Percentiles rank a stretch among this genome's conserved stretches.
Conservation (phyloP, 306 rosid genomes). For the Begonia loranthoides region DNA sequence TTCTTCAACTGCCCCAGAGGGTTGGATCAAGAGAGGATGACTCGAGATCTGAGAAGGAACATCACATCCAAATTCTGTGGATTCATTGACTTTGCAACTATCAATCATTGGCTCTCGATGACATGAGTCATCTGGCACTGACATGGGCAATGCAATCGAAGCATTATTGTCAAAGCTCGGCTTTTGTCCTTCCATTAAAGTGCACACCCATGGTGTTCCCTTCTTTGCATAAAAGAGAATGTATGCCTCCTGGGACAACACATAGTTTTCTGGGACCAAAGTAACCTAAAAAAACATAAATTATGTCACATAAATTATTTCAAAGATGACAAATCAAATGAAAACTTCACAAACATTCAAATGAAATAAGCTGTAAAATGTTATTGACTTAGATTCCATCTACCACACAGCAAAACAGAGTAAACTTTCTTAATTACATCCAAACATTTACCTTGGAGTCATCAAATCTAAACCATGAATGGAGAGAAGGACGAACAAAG, state of each 20-base stretch:
- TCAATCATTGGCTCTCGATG: constrained; percentile 3
- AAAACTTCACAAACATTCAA: neutral
- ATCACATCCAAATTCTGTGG: constrained; percentile 11
- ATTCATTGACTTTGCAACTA: constrained; percentile 3
- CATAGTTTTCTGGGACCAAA: constrained; percentile 33
- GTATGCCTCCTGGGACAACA: constrained; percentile 68
- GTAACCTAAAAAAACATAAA: constrained; percentile 40
- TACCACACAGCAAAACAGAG: neutral
- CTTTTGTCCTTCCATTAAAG: constrained; percentile 17
- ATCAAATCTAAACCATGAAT: constrained; percentile 67
- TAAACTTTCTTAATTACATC: neutral
- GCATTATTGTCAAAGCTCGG: constrained; percentile 13
- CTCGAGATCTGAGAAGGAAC: neutral
- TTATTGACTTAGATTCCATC: neutral
- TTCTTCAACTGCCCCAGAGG: no score
- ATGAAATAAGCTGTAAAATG: neutral
- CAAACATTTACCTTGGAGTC: constrained; percentile 48
- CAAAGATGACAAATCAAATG: neutral
- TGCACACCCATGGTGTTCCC: constrained; percentile 72
- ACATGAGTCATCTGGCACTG: no score
- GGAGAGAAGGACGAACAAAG: constrained; percentile 66
- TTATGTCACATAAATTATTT: neutral
- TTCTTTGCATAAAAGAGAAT: constrained; percentile 63
- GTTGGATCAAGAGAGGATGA: no score
- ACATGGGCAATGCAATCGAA: no score